These are phyloP conservation scores for Plasmodium sp. DNA, from an alignment of 169 alveolate genomes.

Conservation along the genomic window DNA sequence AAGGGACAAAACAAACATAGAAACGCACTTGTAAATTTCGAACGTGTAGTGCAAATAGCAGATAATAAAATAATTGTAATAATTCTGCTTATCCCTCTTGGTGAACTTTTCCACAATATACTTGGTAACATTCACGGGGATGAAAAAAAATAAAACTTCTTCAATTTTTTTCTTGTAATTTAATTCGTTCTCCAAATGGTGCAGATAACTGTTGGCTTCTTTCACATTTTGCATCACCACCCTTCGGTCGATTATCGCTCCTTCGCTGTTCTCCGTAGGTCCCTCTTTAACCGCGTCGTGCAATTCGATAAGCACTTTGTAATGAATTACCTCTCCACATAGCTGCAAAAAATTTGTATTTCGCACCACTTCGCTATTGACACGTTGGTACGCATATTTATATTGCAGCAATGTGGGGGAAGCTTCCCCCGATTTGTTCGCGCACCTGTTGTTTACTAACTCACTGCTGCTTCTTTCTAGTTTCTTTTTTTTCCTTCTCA, in stretches of 20 bases:
- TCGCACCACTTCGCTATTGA: constrained; percentile 29
- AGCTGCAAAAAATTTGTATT: constrained; percentile 34
- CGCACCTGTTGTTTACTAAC: neutral
- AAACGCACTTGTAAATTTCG: constrained; percentile 52
- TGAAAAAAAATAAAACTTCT: constrained; percentile 61
- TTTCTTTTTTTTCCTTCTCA: constrained; percentile 5
- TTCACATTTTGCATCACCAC: constrained; percentile 34
- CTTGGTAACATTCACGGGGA: constrained; percentile 33
- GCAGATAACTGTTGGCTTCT: neutral
- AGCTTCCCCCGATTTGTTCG: neutral
- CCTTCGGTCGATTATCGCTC: constrained; percentile 14
- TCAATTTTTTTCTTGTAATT: constrained; percentile 38
- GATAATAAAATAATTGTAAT: constrained; percentile 34
- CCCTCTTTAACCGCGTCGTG: neutral
- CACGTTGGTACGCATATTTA: constrained; percentile 39
- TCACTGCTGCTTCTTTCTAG: neutral
- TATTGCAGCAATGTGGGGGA: neutral
- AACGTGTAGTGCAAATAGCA: constrained; percentile 31
- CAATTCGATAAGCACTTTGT: constrained; percentile 30
- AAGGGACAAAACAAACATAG: constrained; percentile 10
- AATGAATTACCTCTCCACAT: constrained; percentile 18
- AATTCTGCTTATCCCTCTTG: neutral
- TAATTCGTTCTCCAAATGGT: constrained; percentile 8
- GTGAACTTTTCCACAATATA: neutral
- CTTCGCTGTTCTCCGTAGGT: neutral